These are phyloP conservation scores for Citrus cavaleriei DNA, from an alignment of 345 rosid species.

Conservation along the genomic window DNA sequence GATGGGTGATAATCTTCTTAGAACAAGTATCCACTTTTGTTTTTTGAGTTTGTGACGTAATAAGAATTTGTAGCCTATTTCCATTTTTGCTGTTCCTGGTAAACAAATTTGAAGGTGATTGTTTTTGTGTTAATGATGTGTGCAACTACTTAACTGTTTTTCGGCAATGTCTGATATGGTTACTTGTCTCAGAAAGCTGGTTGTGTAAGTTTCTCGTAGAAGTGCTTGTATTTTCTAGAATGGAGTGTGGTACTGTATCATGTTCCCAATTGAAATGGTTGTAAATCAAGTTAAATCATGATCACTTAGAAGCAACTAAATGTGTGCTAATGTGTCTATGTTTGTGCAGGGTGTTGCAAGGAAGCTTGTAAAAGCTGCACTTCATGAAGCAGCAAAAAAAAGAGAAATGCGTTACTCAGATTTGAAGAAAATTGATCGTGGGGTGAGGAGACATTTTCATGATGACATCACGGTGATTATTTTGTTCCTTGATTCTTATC, in stretches of 20 bases:
- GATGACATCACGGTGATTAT: slow-evolving; percentile 90
- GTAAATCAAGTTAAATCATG: background rate
- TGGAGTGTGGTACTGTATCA: background rate
- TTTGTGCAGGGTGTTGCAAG: slow-evolving; percentile 67
- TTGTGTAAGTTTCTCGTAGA: background rate
- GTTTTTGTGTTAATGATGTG: background rate
- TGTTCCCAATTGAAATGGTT: background rate
- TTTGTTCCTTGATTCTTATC: slow-evolving; percentile 65
- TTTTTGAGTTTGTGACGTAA: background rate
- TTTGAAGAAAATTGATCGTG: slow-evolving; percentile 86
- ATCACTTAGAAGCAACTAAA: background rate
- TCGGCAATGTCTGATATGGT: background rate
- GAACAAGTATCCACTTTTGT: slow-evolving; percentile 4
- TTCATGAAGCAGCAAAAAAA: slow-evolving; percentile 85
- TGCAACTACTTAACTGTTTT: background rate
- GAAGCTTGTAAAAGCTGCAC: slow-evolving; percentile 75
- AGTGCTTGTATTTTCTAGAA: background rate
- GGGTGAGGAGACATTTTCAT: slow-evolving; percentile 97
- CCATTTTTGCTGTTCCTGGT: background rate
- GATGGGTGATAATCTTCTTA: background rate
- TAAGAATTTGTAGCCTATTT: slow-evolving; percentile 3
- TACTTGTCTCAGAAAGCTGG: background rate
- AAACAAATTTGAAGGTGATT: slow-evolving; percentile 2
- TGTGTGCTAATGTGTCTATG: background rate
- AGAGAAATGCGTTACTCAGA: slow-evolving; percentile 96